A percentile compares a stretch with the other conserved stretches of the same genome.
phyloP scores from a whole-genome alignment of 306 rosid genomes.

The Leucaena leucocephala region DNA sequence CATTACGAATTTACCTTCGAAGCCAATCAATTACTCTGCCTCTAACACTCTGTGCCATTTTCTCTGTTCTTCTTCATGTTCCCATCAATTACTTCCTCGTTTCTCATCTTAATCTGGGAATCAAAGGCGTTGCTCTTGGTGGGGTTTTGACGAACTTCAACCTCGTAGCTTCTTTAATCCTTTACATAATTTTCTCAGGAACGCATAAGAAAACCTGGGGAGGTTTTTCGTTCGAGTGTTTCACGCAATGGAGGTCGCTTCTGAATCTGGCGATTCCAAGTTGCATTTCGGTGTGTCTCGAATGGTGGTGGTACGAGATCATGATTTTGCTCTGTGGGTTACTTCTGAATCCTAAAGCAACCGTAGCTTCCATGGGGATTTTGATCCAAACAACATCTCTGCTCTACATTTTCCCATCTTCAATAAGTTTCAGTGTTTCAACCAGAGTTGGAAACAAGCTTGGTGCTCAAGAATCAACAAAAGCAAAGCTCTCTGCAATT shows the following conservation, averaged over 20 bases:
- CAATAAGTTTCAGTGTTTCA: conserved; percentile 83
- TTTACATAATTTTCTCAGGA: conserved; percentile 57
- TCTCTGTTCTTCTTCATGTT: conserved; percentile 70
- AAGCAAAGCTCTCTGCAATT: conserved; percentile 70
- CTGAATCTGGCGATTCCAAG: conserved; percentile 78
- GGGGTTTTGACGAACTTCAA: conserved; percentile 80
- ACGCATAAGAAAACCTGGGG: conserved; percentile 70
- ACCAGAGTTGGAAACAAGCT: conserved; percentile 85
- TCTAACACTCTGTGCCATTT: conserved; percentile 68
- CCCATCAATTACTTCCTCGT: conserved; percentile 78
- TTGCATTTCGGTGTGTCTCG: conserved; percentile 88
- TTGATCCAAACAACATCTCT: conserved; percentile 84
- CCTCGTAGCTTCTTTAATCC: conserved; percentile 60
- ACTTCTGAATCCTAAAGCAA: conserved; percentile 60
- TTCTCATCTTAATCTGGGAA: conserved; percentile 55
- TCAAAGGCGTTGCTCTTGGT: conserved; percentile 77
- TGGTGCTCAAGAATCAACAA: conserved; percentile 70
- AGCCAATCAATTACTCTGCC: conserved; percentile 87
- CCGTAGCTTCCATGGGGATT: conserved; percentile 94
- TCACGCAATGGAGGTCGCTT: conserved; percentile 62
- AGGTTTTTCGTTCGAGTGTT: conserved; percentile 62
- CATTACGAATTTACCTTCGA: conserved; percentile 82
- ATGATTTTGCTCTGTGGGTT: conserved; percentile 85
- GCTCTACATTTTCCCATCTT: conserved; percentile 84
- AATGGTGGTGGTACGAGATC: conserved; percentile 99